Base-by-base conservation (phyloP, 495 filamentous ascomycete species). In the Diplogelasinospora grovesii region DNA sequence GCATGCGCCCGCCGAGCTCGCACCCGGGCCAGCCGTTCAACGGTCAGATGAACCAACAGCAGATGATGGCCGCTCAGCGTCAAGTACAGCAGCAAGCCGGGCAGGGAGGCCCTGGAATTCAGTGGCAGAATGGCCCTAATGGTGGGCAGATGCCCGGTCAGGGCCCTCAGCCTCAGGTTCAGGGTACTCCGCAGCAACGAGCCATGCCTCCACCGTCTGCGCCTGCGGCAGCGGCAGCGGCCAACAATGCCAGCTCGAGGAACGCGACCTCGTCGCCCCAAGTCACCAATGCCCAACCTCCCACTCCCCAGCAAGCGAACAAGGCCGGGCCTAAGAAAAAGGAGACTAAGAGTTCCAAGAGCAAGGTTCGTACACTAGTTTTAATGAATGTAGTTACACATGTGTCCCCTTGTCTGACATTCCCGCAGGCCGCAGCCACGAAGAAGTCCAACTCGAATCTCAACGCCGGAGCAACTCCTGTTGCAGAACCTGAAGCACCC, bases 121-220 rank as follows among this genome's bases (percentile, higher is more conserved):
- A 64, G 43, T 82, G 75, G 74, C 79, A 75, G 65, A 81, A 77
- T 22, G 65, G 69, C 6, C 77, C 70, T 6, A 85, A 81, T 50
- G 78, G 75, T 36, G n/a, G n/a, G n/a, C 76, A 70, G 25, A 82
- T 87, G 76, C 69, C 70, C 18, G 73, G 77, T 30, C 81, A 81
- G 49, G 61, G 60, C 11, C 64, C 67, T 8, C 70, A 73, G 35
- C 76, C 79, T 35, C 73, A 73, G 24, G 79, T 83, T 13, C 69
- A 66, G 51, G 81, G 81, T 6, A 89, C 84, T 8, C 83, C 86
- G 3, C 83, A 86, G 54, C 84, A 87, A 60, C 73, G 81, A 27
- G 63, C 74, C 3, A 95, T 95, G 89, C 87, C 86, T 30, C 90
- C 89, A 10, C 90, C 92, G n/a, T 83, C 85, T 43, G 85, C 82